A percentile compares a stretch with the other conserved stretches of the same genome.
These are phyloP conservation scores for Phytophthora lateralis DNA, from an alignment of 352 stramenopile species.

Conservation along the genomic window DNA sequence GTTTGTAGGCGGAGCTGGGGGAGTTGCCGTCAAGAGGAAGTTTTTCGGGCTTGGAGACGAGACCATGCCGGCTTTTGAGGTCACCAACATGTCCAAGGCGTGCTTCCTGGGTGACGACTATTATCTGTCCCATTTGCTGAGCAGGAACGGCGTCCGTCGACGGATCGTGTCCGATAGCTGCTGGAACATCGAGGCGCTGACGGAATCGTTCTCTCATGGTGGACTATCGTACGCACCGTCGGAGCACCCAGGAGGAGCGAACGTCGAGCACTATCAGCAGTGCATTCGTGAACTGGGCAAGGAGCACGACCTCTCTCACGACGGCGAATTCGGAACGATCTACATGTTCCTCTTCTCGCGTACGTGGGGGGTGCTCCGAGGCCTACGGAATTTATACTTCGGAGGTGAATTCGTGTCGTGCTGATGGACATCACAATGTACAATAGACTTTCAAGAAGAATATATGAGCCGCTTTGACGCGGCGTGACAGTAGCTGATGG, in stretches of 20 bases:
- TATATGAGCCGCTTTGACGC: background rate
- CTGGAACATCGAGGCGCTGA: slow-evolving; percentile 44
- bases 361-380: slow-evolving; percentile 36
- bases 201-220: slow-evolving; percentile 30
- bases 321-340: slow-evolving; percentile 48
- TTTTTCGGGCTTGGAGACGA: slow-evolving; percentile 46
- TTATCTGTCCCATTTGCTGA: slow-evolving; percentile 58
- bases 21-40: slow-evolving; percentile 51
- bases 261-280: slow-evolving; percentile 67
- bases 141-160: slow-evolving; percentile 38
- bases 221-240: slow-evolving; percentile 45
- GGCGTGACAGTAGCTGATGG: background rate
- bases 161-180: slow-evolving; percentile 60
- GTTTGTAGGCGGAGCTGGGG: slow-evolving; percentile 60
- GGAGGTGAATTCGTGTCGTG: slow-evolving; percentile 42
- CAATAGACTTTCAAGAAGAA: slow-evolving; percentile 5
- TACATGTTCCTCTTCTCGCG: slow-evolving; percentile 54
- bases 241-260: slow-evolving; percentile 48
- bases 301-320: slow-evolving; percentile 50
- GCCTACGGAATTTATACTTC: slow-evolving; percentile 29
- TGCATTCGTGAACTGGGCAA: slow-evolving; percentile 54
- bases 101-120: slow-evolving; percentile 62
- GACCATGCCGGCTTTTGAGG: slow-evolving; percentile 43
- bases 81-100: slow-evolving; percentile 50
- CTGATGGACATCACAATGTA: slow-evolving; percentile 23